phyloP scores from a whole-genome alignment of 2,329 filamentous ascomycete species.

The Apiospora marii region DNA sequence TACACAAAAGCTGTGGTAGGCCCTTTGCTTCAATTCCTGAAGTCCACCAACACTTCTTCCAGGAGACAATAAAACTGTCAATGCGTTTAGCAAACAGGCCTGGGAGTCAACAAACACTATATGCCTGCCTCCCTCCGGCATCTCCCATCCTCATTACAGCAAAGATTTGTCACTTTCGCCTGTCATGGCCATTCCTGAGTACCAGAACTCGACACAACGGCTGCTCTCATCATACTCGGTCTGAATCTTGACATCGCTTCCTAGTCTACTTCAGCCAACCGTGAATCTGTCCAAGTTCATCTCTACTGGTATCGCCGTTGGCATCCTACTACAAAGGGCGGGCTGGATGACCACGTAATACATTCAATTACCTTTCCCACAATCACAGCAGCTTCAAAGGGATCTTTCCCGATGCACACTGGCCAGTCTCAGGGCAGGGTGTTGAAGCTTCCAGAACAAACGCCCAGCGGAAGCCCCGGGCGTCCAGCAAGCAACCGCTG shows the following conservation, averaged over 20 bases:
- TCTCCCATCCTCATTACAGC: not conserved
- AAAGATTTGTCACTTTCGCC: not conserved
- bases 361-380: not conserved
- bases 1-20: too few species aligned
- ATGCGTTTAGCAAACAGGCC: too few species aligned
- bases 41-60: not conserved
- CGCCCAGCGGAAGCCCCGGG: conserved; percentile 1
- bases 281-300: not conserved
- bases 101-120: too few species aligned
- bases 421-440: not conserved
- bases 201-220: not conserved
- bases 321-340: not conserved
- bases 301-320: not conserved
- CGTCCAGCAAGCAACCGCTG: conserved; percentile 7
- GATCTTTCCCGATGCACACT: not conserved
- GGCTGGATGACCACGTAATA: not conserved
- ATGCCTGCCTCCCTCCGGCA: too few species aligned
- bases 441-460: not conserved
- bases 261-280: not conserved
- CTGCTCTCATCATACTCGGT: not conserved
- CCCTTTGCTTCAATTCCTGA: too few species aligned
- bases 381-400: not conserved
- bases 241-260: not conserved
- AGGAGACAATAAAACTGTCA: not conserved
- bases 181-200: not conserved